Conservation (phyloP, 163 green algal genomes). For the Chlamydomonas reinhardtii region DNA sequence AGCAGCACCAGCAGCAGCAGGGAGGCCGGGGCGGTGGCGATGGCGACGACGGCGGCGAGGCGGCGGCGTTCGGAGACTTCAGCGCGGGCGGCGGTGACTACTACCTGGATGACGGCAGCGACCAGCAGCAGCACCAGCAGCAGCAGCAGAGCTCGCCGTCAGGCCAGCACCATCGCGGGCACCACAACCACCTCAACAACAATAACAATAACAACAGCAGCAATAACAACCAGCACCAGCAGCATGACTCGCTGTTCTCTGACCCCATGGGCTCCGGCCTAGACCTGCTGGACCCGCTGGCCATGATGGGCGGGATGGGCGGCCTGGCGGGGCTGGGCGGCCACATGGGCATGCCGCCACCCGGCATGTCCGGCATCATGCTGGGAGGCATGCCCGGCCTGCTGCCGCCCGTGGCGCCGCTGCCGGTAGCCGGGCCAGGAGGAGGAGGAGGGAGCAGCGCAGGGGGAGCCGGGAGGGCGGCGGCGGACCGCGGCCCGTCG, state of each 20-base stretch:
- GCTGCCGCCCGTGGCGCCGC: slow-evolving; percentile 7
- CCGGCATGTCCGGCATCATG: no score
- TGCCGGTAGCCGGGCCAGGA: background rate
- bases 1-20: no score
- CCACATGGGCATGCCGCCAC: slow-evolving; percentile 31
- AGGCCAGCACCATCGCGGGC: background rate
- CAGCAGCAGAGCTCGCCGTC: background rate
- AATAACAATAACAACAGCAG: no score
- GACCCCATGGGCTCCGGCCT: background rate
- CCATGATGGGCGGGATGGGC: background rate
- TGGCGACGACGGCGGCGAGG: background rate
- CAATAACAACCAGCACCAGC: no score
- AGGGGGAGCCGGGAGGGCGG: no score
- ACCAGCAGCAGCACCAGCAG: slow-evolving; percentile 16
- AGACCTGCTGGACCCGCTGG: slow-evolving; percentile 30
- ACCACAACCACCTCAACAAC: no score
- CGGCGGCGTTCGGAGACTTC: slow-evolving; percentile 28
- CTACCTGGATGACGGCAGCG: slow-evolving; percentile 34
- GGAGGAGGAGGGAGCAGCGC: background rate
- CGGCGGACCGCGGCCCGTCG: no score
- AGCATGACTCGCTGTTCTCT: no score
- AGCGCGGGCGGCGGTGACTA: slow-evolving; percentile 5
- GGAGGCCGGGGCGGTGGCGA: no score
- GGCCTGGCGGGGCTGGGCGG: background rate
- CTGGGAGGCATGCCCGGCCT: background rate